phyloP scores from a whole-genome alignment of 805 yeast species.

The Suhomyces prunicola region DNA sequence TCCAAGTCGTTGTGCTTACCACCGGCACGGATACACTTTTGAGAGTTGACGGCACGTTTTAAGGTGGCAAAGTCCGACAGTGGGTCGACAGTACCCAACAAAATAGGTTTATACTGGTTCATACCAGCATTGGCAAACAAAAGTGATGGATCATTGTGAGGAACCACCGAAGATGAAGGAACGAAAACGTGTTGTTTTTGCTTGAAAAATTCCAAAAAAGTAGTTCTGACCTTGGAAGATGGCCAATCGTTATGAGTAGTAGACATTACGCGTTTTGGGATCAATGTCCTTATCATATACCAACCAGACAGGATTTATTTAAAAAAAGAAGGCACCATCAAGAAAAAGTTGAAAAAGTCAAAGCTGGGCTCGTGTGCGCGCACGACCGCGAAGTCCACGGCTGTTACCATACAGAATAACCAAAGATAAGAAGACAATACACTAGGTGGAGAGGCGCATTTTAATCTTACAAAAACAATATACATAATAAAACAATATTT shows the following conservation, averaged over 20 bases:
- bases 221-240: constrained; percentile 64
- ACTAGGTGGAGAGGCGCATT: neutral
- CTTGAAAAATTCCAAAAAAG: constrained; percentile 81
- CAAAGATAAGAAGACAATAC: neutral
- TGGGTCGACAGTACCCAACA: constrained; percentile 96
- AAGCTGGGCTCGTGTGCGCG: constrained; percentile 3
- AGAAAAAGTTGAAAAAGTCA: neutral
- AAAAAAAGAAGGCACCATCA: neutral
- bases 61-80: constrained; percentile 78
- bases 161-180: constrained; percentile 92
- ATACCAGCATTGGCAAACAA: constrained; percentile 98
- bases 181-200: constrained; percentile 71
- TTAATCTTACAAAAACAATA: constrained; percentile 2
- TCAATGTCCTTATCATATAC: constrained; percentile 14
- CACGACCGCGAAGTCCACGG: neutral
- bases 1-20: constrained; percentile 98
- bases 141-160: constrained; percentile 96
- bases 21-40: constrained; percentile 98
- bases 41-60: constrained; percentile 91
- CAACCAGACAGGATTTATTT: neutral
- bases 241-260: constrained; percentile 34
- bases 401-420: neutral
- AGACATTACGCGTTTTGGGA: constrained; percentile 19
- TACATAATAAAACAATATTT: constrained; percentile 2
- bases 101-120: constrained; percentile 98